Percentiles rank a stretch among this genome's conserved stretches.
Evolutionary conservation across 495 filamentous ascomycete genomes (phyloP).

Genomic region (Podospora tetraspora): DNA sequence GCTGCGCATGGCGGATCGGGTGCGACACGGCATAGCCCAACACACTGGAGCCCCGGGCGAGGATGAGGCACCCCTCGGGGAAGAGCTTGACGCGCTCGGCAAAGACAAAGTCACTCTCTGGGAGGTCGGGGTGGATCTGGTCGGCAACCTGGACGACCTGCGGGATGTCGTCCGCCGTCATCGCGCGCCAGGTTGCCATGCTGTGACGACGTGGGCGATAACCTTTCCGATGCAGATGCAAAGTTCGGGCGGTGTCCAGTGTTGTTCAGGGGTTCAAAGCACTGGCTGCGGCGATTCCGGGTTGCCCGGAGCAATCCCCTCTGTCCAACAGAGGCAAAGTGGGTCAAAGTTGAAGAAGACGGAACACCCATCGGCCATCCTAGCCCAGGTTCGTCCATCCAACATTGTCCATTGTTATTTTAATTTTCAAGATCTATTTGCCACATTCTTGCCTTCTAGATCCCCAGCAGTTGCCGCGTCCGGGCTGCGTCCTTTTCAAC

Average conservation of each 20-base stretch:
- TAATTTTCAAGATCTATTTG: not conserved
- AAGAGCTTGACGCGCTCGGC: conserved; percentile 21
- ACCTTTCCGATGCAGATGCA: not conserved
- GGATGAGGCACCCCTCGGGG: conserved; percentile 3
- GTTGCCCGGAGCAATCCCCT: too few species aligned
- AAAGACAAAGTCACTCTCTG: conserved; percentile 23
- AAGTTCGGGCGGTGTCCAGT: not conserved
- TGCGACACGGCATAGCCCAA: conserved; percentile 10
- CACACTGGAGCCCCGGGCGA: not conserved
- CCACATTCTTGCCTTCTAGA: not conserved
- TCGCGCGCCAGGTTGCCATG: conserved; percentile 8
- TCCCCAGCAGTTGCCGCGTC: not conserved
- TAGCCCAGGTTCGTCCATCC: too few species aligned
- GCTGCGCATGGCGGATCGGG: conserved; percentile 3
- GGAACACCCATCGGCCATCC: too few species aligned
- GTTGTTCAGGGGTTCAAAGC: too few species aligned
- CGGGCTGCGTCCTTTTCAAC: not conserved
- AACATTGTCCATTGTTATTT: not conserved
- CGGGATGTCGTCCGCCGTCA: conserved; percentile 16
- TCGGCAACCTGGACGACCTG: conserved; percentile 19
- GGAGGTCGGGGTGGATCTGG: conserved; percentile 21
- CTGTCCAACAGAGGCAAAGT: not conserved
- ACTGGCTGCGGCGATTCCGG: too few species aligned
- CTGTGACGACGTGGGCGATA: not conserved
- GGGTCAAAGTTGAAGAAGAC: not conserved